Conservation (phyloP, 1,284 basidiomycete species). For the Tausonia pullulans region DNA sequence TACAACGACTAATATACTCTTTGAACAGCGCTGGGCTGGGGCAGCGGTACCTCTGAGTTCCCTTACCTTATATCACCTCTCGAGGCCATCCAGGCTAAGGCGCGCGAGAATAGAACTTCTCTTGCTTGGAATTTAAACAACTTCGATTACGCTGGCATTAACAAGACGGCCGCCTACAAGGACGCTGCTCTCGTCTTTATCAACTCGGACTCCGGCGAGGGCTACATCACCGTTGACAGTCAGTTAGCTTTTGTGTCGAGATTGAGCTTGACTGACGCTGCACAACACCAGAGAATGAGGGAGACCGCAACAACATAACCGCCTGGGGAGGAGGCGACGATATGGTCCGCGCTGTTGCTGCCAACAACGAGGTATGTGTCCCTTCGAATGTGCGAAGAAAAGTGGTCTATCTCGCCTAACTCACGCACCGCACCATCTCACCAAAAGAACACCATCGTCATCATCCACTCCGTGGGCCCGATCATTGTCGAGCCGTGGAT, state of each 20-base stretch:
- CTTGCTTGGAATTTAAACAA: conserved; percentile 47
- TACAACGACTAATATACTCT: conserved; percentile 33
- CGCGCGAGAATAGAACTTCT: conserved; percentile 45
- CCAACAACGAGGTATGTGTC: conserved; percentile 18
- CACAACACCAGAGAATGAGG: conserved; percentile 39
- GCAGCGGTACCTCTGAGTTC: conserved; percentile 46
- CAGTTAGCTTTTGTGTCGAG: too few relatives aligned
- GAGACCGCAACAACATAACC: conserved; percentile 68
- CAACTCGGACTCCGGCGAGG: conserved; percentile 61
- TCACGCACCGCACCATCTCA: conserved; percentile 22
- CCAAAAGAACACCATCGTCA: conserved; percentile 60
- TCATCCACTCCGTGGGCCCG: conserved; percentile 65
- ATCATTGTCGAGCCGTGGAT: conserved; percentile 65
- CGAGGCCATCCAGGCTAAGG: conserved; percentile 53
- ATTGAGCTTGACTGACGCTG: too few relatives aligned
- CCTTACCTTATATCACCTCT: conserved; percentile 46
- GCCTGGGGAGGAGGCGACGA: conserved; percentile 65
- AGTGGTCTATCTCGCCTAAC: too few relatives aligned
- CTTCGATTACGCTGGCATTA: conserved; percentile 47
- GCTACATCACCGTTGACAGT: conserved; percentile 61
- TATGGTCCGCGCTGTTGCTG: conserved; percentile 33
- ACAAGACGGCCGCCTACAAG: conserved; percentile 41
- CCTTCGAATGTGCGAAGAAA: too few relatives aligned
- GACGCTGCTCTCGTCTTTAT: conserved; percentile 63
- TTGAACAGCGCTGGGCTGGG: conserved; percentile 62